Evolutionary conservation across 108 stramenopile genomes (phyloP).

Genomic region (Fistulifera pelliculosa): DNA sequence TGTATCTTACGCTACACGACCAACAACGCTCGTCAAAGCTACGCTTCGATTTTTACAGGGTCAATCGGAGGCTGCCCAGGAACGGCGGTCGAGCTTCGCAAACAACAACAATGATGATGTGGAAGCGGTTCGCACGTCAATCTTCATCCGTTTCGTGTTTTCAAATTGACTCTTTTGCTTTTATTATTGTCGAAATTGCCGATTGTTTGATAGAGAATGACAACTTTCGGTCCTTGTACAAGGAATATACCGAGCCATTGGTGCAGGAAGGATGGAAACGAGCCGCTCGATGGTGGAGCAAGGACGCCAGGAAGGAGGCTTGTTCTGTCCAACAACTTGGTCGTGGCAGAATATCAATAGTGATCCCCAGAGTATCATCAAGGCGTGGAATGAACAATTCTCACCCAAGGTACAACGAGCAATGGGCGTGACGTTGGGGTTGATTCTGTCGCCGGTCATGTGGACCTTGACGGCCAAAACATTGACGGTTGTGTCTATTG

Average conservation of each 20-base stretch:
- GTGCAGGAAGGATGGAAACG: not conserved
- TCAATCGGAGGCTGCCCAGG: too few species aligned
- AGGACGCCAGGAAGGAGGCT: constrained; percentile 4
- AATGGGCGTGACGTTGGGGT: not conserved
- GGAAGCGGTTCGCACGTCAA: not conserved
- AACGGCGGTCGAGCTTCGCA: too few species aligned
- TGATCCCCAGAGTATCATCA: constrained; percentile 20
- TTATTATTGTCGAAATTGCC: not conserved
- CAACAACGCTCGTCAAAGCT: too few species aligned
- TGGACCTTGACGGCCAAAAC: not conserved
- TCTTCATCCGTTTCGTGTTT: not conserved
- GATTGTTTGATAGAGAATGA: not conserved
- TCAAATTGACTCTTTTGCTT: constrained; percentile 4
- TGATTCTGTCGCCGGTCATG: constrained; percentile 4
- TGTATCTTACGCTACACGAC: too few species aligned
- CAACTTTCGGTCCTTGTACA: not conserved
- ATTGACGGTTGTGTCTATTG: too few species aligned
- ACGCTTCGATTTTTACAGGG: too few species aligned
- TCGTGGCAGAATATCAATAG: constrained; percentile 5
- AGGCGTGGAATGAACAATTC: constrained; percentile 22
- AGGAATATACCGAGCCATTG: not conserved
- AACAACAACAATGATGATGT: not conserved
- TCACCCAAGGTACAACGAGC: constrained; percentile 4
- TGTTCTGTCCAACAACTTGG: constrained; percentile 4
- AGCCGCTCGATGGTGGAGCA: constrained; percentile 1